Conservation (phyloP, 108 stramenopile species). For the Aurantiochytrium sp. region DNA sequence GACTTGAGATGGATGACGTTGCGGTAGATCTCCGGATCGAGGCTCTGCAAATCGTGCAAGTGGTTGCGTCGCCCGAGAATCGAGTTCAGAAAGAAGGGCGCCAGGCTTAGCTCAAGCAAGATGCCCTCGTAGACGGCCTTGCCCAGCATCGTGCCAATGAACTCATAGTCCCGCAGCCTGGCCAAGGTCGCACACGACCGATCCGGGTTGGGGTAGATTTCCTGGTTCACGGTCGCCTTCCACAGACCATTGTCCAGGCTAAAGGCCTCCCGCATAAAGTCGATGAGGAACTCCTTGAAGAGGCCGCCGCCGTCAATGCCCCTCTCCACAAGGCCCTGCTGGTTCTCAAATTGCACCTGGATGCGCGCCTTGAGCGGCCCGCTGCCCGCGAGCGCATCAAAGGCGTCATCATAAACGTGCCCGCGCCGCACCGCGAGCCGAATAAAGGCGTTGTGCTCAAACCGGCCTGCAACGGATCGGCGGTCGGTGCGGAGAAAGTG, state of each 20-base stretch:
- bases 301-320: conserved; percentile 99
- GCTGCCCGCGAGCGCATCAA: conserved; percentile 61
- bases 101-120: conserved; percentile 78
- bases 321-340: conserved; percentile 86
- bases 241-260: conserved; percentile 34
- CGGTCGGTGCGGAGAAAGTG: not conserved
- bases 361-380: conserved; percentile 70
- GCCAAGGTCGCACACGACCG: conserved; percentile 63
- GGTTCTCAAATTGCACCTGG: conserved; percentile 85
- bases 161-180: conserved; percentile 73
- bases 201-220: conserved; percentile 52
- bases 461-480: not conserved
- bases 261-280: conserved; percentile 49
- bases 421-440: conserved; percentile 67
- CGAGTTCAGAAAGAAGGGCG: conserved; percentile 80
- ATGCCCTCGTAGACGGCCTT: conserved; percentile 89
- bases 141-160: conserved; percentile 85
- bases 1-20: conserved; percentile 72
- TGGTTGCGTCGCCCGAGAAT: conserved; percentile 77
- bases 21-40: conserved; percentile 83
- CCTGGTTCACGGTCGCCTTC: not conserved
- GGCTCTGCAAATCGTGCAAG: conserved; percentile 84
- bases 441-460: not conserved
- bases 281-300: conserved; percentile 82
- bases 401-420: conserved; percentile 68